Conservation (phyloP, 2,329 filamentous ascomycete species). For the Ophiostoma novo-ulmi region DNA sequence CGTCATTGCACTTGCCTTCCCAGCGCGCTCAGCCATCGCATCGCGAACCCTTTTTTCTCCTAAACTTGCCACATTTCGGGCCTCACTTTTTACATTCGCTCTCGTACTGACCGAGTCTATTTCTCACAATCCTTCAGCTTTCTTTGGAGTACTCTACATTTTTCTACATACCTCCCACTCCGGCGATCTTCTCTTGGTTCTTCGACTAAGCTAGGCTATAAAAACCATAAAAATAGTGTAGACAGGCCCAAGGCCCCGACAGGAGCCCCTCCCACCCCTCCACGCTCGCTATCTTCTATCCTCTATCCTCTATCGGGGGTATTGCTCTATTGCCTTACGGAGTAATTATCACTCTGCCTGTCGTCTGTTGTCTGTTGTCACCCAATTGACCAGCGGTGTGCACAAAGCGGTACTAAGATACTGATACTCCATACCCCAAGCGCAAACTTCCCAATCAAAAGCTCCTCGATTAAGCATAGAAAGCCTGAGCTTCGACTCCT, state of each 20-base stretch:
- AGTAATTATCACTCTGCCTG: not conserved
- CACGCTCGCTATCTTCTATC: not conserved
- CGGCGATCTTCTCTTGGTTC: not conserved
- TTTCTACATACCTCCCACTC: not conserved
- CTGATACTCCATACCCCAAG: not conserved
- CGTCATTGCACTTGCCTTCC: not conserved
- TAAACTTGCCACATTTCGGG: too few relatives aligned
- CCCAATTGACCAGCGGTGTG: constrained; percentile 14
- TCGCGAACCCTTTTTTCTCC: not conserved
- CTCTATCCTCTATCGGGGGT: not conserved
- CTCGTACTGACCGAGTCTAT: not conserved
- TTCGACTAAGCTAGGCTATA: not conserved
- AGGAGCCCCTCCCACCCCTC: constrained; percentile 16
- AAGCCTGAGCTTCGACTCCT: constrained; percentile 4
- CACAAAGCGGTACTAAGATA: not conserved
- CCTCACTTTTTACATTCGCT: constrained; percentile 10
- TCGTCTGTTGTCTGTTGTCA: not conserved
- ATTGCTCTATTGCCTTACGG: not conserved
- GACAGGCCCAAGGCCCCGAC: not conserved
- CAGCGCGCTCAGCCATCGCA: not conserved
- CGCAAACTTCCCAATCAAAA: constrained; percentile 16
- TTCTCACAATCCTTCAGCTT: not conserved
- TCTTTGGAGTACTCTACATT: not conserved
- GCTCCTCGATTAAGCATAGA: constrained; percentile 3
- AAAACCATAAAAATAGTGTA: not conserved